These are phyloP conservation scores for Kwoniella dendrophila DNA, from an alignment of 768 basidiomycete genomes.

Conservation along the genomic window DNA sequence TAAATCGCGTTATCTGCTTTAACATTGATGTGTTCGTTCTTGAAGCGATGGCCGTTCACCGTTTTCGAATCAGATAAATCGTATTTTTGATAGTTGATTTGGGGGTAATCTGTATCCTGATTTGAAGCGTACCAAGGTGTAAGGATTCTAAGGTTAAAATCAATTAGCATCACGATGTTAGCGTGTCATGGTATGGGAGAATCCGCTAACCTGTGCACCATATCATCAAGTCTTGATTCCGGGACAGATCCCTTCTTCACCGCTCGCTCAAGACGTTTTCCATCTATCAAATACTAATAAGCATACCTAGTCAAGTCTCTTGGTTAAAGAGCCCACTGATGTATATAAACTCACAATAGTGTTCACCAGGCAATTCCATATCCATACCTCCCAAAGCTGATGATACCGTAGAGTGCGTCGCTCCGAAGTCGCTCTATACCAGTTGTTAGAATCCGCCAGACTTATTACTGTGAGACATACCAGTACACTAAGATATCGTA, in stretches of 20 bases:
- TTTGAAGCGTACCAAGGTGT: conserved; percentile 60
- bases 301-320: too few species aligned
- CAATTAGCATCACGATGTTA: conserved; percentile 4
- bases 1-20: conserved; percentile 65
- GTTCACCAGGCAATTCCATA: conserved; percentile 45
- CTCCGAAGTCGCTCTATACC: conserved; percentile 47
- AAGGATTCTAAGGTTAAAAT: conserved; percentile 36
- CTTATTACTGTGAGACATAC: conserved; percentile 8
- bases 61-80: conserved; percentile 32
- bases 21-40: conserved; percentile 59
- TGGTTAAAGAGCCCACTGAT: neutral
- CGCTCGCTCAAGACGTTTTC: conserved; percentile 33
- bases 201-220: conserved; percentile 41
- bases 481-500: conserved; percentile 23
- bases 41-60: conserved; percentile 27
- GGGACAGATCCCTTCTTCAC: conserved; percentile 42
- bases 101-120: conserved; percentile 68
- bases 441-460: neutral
- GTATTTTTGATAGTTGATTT: conserved; percentile 59
- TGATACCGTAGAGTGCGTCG: conserved; percentile 41
- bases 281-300: too few species aligned
- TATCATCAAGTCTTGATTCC: conserved; percentile 45
- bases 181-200: neutral
- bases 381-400: conserved; percentile 48
- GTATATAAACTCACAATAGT: conserved; percentile 31